Percentiles rank a stretch among this genome's conserved stretches.
Evolutionary conservation across 192 early-diverging fungal genomes (phyloP).

Genomic region (Rhizophagus clarus): DNA sequence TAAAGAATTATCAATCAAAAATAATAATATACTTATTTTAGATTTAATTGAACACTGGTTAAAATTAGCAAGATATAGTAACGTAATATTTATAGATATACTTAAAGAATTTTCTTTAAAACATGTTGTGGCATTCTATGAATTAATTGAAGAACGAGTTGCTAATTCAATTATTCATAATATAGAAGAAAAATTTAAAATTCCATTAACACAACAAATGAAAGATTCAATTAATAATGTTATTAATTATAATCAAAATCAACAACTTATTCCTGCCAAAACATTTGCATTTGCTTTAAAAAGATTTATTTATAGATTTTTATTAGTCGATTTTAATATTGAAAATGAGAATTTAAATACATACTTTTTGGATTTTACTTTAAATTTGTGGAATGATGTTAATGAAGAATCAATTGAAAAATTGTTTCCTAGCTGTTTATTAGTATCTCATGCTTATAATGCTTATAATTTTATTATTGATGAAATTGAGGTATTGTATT

Average conservation of each 20-base stretch:
- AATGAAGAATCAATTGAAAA: not conserved
- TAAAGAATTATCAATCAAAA: constrained; percentile 15
- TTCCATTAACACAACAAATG: not conserved
- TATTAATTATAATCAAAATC: not conserved
- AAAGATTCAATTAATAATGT: constrained; percentile 7
- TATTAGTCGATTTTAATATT: constrained; percentile 4
- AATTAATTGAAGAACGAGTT: constrained; percentile 28
- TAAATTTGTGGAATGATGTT: not conserved
- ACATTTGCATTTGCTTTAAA: constrained; percentile 29
- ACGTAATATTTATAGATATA: not conserved
- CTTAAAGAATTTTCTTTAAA: constrained; percentile 14
- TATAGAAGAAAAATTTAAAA: not conserved
- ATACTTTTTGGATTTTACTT: too few relatives aligned
- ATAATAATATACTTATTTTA: not conserved
- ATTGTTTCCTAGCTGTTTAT: not conserved
- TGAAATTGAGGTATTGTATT: too few relatives aligned
- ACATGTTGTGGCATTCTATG: constrained; percentile 22
- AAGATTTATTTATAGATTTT: constrained; percentile 17
- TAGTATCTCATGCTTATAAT: not conserved
- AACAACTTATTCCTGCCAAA: constrained; percentile 9
- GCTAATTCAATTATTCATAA: constrained; percentile 13
- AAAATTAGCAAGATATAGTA: not conserved
- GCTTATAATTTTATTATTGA: not conserved
- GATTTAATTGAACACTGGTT: constrained; percentile 31
- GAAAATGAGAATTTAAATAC: not conserved